Evolutionary conservation across 495 filamentous ascomycete species (phyloP).

Genomic region (Evernia prunastri): DNA sequence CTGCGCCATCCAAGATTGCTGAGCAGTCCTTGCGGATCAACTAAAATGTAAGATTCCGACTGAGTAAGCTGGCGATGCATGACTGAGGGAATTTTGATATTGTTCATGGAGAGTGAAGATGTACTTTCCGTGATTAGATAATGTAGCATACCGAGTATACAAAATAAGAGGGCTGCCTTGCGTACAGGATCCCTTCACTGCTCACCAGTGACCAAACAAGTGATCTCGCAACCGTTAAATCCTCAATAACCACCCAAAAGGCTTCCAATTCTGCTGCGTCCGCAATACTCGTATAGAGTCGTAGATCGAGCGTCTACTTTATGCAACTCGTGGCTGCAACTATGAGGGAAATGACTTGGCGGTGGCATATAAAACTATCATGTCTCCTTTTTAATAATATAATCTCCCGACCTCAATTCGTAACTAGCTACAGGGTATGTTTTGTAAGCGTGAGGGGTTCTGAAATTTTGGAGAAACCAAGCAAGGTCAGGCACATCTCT

Average conservation of each 20-base stretch:
- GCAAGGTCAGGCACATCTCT: neutral
- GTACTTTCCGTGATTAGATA: too few relatives aligned
- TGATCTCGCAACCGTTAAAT: too few relatives aligned
- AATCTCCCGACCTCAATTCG: neutral
- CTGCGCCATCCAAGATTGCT: neutral
- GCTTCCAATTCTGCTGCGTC: neutral
- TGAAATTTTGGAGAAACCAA: neutral
- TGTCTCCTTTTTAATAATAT: neutral
- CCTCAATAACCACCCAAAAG: too few relatives aligned
- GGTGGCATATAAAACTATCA: constrained; percentile 2
- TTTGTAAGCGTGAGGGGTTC: neutral
- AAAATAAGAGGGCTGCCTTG: neutral
- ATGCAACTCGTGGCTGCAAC: neutral
- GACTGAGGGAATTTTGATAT: neutral
- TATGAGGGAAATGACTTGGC: neutral
- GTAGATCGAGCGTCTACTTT: neutral
- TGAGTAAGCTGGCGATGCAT: neutral
- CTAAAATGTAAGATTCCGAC: neutral
- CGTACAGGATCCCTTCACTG: neutral
- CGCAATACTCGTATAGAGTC: neutral
- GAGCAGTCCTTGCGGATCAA: neutral
- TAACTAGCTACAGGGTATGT: neutral
- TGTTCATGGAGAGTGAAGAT: neutral
- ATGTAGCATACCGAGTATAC: neutral
- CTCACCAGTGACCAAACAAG: neutral